phyloP scores from a whole-genome alignment of 441 rosid genomes.

The Arabidopsis hybrid region DNA sequence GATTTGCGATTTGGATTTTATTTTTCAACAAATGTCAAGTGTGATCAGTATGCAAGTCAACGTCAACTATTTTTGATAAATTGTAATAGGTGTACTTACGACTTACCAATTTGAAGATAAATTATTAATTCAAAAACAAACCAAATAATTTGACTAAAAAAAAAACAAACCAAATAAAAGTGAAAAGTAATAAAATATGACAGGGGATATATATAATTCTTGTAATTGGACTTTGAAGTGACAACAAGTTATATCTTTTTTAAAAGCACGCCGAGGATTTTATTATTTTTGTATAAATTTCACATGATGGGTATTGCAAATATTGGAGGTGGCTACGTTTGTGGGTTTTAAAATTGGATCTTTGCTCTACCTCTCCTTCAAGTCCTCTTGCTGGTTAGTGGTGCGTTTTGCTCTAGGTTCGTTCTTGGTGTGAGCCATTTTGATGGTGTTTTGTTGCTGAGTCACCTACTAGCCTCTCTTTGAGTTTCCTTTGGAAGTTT shows the following conservation, averaged over 20 bases:
- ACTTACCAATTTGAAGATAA: neutral
- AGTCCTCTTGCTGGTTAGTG: too few species aligned
- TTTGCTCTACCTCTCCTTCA: too few species aligned
- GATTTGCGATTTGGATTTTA: neutral
- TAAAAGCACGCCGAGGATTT: slow-evolving; percentile 33
- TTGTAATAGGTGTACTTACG: too few species aligned
- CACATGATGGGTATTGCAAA: slow-evolving; percentile 36
- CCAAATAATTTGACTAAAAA: too few species aligned
- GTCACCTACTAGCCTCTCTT: too few species aligned
- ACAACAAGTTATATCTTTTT: slow-evolving; percentile 20
- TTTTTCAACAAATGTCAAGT: neutral
- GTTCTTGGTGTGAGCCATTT: too few species aligned
- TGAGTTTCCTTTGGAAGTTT: too few species aligned
- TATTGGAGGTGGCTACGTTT: too few species aligned
- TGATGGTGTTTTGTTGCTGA: too few species aligned
- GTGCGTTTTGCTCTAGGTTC: too few species aligned
- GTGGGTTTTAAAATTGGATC: too few species aligned
- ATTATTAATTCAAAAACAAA: neutral
- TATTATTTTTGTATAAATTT: slow-evolving; percentile 24
- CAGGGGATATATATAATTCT: neutral
- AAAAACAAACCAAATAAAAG: neutral
- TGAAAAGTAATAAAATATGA: neutral
- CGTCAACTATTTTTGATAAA: neutral
- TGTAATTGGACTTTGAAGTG: slow-evolving; percentile 20
- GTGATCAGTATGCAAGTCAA: neutral